These are phyloP conservation scores for Torulaspora quercuum DNA, from an alignment of 805 yeast species.

Conservation along the genomic window DNA sequence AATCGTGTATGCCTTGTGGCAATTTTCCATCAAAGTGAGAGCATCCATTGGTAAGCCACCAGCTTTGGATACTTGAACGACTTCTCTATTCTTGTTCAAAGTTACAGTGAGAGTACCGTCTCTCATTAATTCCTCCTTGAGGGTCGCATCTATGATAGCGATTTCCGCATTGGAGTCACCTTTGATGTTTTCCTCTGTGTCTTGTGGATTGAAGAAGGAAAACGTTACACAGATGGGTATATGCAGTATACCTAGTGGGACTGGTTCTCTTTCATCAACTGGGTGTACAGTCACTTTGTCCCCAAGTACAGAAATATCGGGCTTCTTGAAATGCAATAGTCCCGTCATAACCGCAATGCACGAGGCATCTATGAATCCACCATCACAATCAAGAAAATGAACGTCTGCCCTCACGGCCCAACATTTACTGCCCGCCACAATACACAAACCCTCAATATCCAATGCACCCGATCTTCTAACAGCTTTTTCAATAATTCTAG, in stretches of 20 bases:
- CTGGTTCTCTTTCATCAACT: slow-evolving; percentile 77
- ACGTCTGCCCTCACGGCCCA: slow-evolving; percentile 92
- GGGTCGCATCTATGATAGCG: slow-evolving; percentile 68
- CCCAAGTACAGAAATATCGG: slow-evolving; percentile 73
- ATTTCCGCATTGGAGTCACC: slow-evolving; percentile 61
- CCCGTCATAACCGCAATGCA: slow-evolving; percentile 89
- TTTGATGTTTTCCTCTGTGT: slow-evolving; percentile 64
- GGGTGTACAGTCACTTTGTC: slow-evolving; percentile 66
- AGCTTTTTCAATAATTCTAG: slow-evolving; percentile 86
- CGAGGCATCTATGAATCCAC: slow-evolving; percentile 86
- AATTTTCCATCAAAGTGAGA: slow-evolving; percentile 59
- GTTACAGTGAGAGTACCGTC: slow-evolving; percentile 83
- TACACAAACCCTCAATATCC: slow-evolving; percentile 86
- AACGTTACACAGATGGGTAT: slow-evolving; percentile 87
- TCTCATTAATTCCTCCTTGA: slow-evolving; percentile 70
- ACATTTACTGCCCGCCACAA: slow-evolving; percentile 84
- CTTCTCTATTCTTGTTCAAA: slow-evolving; percentile 81
- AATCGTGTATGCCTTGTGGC: slow-evolving; percentile 58
- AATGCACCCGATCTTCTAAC: slow-evolving; percentile 85
- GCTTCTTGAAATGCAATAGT: slow-evolving; percentile 74
- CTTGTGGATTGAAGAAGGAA: slow-evolving; percentile 72
- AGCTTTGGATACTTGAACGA: slow-evolving; percentile 84
- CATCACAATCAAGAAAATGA: slow-evolving; percentile 85
- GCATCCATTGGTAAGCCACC: slow-evolving; percentile 89
- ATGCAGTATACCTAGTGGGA: slow-evolving; percentile 79